phyloP scores from a whole-genome alignment of 768 basidiomycete species.

The Crassisporium funariophilum region DNA sequence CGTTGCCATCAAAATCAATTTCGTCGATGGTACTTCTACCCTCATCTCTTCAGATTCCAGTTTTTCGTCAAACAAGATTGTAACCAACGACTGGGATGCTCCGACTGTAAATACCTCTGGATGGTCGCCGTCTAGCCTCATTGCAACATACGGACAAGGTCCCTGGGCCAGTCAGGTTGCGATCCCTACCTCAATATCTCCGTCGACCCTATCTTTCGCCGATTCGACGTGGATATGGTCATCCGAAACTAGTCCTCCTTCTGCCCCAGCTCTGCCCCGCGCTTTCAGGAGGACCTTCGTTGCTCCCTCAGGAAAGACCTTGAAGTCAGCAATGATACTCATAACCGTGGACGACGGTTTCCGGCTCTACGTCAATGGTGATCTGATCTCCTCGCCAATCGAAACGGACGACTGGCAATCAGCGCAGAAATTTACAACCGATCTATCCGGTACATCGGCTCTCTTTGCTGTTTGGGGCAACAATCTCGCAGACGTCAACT shows the following conservation, averaged over 20 bases:
- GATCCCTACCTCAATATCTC: conserved; percentile 16
- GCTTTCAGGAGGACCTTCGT: conserved; percentile 31
- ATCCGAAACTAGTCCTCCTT: conserved; percentile 12
- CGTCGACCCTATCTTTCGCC: conserved; percentile 16
- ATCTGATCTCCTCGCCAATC: conserved; percentile 15
- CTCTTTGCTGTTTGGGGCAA: conserved; percentile 24
- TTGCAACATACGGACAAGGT: conserved; percentile 27
- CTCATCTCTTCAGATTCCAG: conserved; percentile 22
- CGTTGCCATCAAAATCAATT: conserved; percentile 24
- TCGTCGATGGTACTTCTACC: conserved; percentile 27
- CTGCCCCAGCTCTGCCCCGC: conserved; percentile 22
- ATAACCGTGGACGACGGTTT: conserved; percentile 32
- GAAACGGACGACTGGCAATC: conserved; percentile 23
- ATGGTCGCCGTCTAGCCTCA: conserved; percentile 20
- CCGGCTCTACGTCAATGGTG: conserved; percentile 30
- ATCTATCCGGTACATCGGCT: conserved; percentile 16
- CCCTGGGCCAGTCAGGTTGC: conserved; percentile 27
- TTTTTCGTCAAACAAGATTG: conserved; percentile 24
- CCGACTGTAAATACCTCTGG: conserved; percentile 20
- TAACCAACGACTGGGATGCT: conserved; percentile 28
- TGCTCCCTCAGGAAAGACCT: conserved; percentile 21
- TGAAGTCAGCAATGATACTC: conserved; percentile 21
- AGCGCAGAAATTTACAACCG: conserved; percentile 21
- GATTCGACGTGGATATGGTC: conserved; percentile 32
- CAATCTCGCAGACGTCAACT: conserved; percentile 21